Evolutionary conservation across 305 asterid species (phyloP).

Genomic region (Lippia alba): DNA sequence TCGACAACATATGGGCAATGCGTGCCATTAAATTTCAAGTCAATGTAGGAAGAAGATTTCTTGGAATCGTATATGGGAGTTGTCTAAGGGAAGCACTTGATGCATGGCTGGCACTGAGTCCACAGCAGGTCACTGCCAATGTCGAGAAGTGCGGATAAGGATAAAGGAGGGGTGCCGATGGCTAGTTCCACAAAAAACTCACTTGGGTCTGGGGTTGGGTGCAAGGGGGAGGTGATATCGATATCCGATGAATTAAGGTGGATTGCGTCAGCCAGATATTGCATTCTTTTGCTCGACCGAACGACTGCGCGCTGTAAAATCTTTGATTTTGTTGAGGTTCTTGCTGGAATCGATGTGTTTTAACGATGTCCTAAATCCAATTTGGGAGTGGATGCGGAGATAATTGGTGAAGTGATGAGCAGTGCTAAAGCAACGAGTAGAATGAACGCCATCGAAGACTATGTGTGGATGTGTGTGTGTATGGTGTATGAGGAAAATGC

Average conservation of each 20-base stretch:
- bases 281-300: slow-evolving; percentile 58
- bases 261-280: slow-evolving; percentile 45
- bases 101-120: slow-evolving; percentile 91
- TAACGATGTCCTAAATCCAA: slow-evolving; percentile 13
- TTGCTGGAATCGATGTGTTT: slow-evolving; percentile 62
- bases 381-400: too few relatives aligned
- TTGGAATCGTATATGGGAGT: slow-evolving; percentile 73
- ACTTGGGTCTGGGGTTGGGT: slow-evolving; percentile 59
- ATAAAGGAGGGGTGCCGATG: slow-evolving; percentile 68
- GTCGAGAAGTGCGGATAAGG: slow-evolving; percentile 71
- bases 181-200: slow-evolving; percentile 68
- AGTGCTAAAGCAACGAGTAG: too few relatives aligned
- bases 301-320: slow-evolving; percentile 65
- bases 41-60: slow-evolving; percentile 59
- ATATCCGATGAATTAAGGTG: slow-evolving; percentile 44
- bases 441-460: too few relatives aligned
- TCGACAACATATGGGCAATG: slow-evolving; percentile 52
- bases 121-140: slow-evolving; percentile 87
- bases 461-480: too few relatives aligned
- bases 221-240: slow-evolving; percentile 49
- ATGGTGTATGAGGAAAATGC: too few relatives aligned
- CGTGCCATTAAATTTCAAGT: slow-evolving; percentile 52
- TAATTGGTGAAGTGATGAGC: too few relatives aligned
- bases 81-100: slow-evolving; percentile 61
- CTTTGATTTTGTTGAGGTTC: slow-evolving; percentile 65